Evolutionary conservation across 129 eudicot species (phyloP).

Genomic region (Pittosporum tobira): DNA sequence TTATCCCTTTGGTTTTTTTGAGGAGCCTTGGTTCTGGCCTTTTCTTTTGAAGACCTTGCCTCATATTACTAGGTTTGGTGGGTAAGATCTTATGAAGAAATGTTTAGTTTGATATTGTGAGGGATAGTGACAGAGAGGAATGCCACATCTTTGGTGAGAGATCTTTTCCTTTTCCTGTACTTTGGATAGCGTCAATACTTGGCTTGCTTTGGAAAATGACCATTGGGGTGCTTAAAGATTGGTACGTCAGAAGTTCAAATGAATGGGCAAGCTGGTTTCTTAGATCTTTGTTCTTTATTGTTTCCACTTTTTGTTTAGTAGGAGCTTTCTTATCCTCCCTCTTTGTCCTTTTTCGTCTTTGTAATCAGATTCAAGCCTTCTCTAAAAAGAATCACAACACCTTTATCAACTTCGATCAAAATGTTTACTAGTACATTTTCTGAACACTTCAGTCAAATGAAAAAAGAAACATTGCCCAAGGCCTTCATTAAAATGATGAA

Average conservation of each 20-base stretch:
- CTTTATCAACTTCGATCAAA: not conserved
- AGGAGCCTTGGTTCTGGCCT: not conserved
- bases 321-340: not conserved
- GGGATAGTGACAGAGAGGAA: not conserved
- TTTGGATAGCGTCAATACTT: not conserved
- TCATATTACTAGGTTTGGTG: not conserved
- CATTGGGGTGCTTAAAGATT: not conserved
- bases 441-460: too few species aligned
- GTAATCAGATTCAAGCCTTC: not conserved
- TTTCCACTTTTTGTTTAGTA: not conserved
- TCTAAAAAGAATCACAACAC: not conserved
- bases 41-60: not conserved
- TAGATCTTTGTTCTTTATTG: not conserved
- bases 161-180: too few species aligned
- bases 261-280: not conserved
- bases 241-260: not conserved
- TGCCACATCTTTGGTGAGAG: not conserved
- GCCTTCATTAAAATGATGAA: too few species aligned
- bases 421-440: too few species aligned
- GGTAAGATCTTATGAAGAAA: not conserved
- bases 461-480: too few species aligned
- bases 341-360: not conserved
- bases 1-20: not conserved
- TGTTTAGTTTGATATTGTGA: too few species aligned
- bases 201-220: not conserved